Evolutionary conservation across 352 stramenopile genomes (phyloP).

Genomic region (Globisporangium cederbergense): DNA sequence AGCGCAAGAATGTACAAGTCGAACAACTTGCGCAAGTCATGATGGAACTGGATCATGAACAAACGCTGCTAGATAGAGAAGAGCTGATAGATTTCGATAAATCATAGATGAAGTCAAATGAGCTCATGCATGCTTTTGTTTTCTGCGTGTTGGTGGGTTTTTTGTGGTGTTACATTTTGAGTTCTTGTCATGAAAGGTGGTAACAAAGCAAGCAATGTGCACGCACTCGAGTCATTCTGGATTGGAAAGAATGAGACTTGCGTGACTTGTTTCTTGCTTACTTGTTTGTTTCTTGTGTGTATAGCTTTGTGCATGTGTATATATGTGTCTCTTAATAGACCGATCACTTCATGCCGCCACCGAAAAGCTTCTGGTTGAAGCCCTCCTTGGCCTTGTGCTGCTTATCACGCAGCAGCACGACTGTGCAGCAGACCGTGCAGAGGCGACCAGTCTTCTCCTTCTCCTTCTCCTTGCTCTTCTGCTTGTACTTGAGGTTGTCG

Average conservation of each 20-base stretch:
- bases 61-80: constrained; percentile 4
- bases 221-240: background rate
- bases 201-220: background rate
- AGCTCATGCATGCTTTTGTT: background rate
- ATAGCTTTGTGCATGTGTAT: background rate
- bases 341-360: constrained; percentile 56
- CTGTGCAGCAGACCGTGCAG: constrained; percentile 76
- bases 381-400: constrained; percentile 64
- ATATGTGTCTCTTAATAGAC: background rate
- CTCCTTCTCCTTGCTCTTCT: constrained; percentile 34
- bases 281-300: background rate
- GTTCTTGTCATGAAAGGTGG: background rate
- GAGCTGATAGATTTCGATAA: constrained; percentile 2
- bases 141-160: background rate
- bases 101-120: background rate
- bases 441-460: constrained; percentile 59
- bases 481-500: constrained; percentile 19
- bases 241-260: background rate
- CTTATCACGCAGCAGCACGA: constrained; percentile 73
- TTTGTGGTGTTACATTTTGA: background rate
- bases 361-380: constrained; percentile 81
- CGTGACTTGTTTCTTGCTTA: background rate
- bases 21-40: background rate
- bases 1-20: background rate
- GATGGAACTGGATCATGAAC: background rate